Evolutionary conservation across 495 filamentous ascomycete species (phyloP), one percentile per base, ranked within the genome.

Genomic region (Neurospora africana): DNA sequence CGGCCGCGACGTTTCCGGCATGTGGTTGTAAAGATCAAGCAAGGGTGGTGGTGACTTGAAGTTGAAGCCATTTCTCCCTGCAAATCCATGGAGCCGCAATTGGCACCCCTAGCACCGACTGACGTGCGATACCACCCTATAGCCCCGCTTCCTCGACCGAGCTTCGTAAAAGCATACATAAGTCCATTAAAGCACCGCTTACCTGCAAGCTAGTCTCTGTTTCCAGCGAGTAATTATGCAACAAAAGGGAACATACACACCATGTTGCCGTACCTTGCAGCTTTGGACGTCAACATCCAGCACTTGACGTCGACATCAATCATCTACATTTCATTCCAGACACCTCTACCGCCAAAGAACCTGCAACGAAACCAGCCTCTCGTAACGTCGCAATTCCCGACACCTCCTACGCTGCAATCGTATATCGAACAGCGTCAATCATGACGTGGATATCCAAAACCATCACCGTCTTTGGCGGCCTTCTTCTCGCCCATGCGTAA

Each of bases 401-500:
- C 70, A 37, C 37, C 65, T 8, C 35, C 36, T 35, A 23, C 33
- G 9, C 21, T 7, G 23, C 41, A 13, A 37, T 37, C 15, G 27
- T 68, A 53, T 35, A 30, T 19, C 19, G 41, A 11, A 35, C 36
- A 23, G 27, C 67, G 27, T 40, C 67, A 70, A 19, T n/a, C 69
- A 92, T 92, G 91, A 88, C 88, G 73, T 89, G 89, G 83, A 78
- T 91, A 72, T 89, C 91, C 38, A 88, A 87, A 72, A 73, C 88
- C 40, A 84, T 89, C 68, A 92, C 89, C 38, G 78, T 86, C 73
- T 82, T 92, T 68, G 91, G 91, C 71, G 81, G 90, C 6, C 71
- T 93, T 70, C 82, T 93, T 69, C 85, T 94, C 10, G 88, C 85
- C 15, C 91, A 94, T 79, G 90, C 91, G 91, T 94, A 87, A 78